phyloP scores from a whole-genome alignment of 208 protist genomes.

The Porcisia hertigi region DNA sequence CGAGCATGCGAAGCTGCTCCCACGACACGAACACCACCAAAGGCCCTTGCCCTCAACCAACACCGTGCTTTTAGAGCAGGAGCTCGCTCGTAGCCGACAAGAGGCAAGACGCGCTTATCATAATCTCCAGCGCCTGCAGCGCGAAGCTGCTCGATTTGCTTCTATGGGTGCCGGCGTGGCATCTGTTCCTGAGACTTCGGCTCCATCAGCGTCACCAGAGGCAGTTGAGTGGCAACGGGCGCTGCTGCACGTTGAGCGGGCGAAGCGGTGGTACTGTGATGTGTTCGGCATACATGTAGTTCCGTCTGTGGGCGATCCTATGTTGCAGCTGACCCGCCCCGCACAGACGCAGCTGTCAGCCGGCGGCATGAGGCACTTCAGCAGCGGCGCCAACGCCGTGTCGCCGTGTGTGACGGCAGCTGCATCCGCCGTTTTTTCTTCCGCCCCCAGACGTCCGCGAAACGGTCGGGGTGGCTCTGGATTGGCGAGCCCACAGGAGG shows the following conservation, averaged over 20 bases:
- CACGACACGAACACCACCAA: slow-evolving; percentile 1
- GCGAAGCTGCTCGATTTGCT: slow-evolving; percentile 34
- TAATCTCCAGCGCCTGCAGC: slow-evolving; percentile 35
- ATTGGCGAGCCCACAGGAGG: not conserved
- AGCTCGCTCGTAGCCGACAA: slow-evolving; percentile 27
- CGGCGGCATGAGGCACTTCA: slow-evolving; percentile 22
- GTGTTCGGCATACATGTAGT: slow-evolving; percentile 44
- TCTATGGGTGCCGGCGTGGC: not conserved
- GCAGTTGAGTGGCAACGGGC: slow-evolving; percentile 22
- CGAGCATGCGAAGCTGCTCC: slow-evolving; percentile 17
- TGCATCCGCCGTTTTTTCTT: not conserved
- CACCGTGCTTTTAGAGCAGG: slow-evolving; percentile 21
- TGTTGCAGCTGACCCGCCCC: slow-evolving; percentile 20
- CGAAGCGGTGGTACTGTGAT: slow-evolving; percentile 52
- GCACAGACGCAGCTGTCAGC: slow-evolving; percentile 18
- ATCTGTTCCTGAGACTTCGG: not conserved
- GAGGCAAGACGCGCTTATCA: slow-evolving; percentile 25
- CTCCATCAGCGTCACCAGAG: not conserved
- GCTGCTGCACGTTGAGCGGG: slow-evolving; percentile 44
- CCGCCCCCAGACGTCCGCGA: not conserved
- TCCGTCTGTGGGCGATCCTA: slow-evolving; percentile 3
- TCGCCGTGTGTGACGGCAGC: slow-evolving; percentile 1
- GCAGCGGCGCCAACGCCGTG: slow-evolving; percentile 19
- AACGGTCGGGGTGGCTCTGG: not conserved
- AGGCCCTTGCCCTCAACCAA: slow-evolving; percentile 1